Evolutionary conservation across 2,329 filamentous ascomycete species (phyloP).

Genomic region (Meredithiella fracta): DNA sequence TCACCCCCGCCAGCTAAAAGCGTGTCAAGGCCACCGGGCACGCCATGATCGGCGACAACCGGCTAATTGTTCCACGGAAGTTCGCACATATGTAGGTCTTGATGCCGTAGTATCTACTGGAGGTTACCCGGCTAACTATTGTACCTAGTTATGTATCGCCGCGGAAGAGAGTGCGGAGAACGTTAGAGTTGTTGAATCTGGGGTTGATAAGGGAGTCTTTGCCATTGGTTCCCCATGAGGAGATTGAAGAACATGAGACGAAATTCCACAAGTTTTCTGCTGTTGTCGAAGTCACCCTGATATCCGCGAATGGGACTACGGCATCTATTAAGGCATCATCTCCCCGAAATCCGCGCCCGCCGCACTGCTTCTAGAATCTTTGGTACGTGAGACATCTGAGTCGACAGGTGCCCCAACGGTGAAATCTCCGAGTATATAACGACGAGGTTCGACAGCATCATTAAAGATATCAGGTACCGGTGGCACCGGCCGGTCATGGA

Average conservation of each 20-base stretch:
- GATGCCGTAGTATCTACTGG: constrained; percentile 5
- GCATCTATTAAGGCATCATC: constrained; percentile 70
- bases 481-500: constrained; percentile 46
- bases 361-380: constrained; percentile 40
- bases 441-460: constrained; percentile 55
- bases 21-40: constrained; percentile 60
- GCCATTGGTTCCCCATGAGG: constrained; percentile 48
- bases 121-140: neutral
- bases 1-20: constrained; percentile 68
- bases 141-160: constrained; percentile 64
- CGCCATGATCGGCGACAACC: constrained; percentile 68
- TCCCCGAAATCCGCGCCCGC: constrained; percentile 47
- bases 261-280: constrained; percentile 33
- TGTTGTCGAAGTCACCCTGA: constrained; percentile 50
- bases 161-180: constrained; percentile 66
- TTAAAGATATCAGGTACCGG: constrained; percentile 52
- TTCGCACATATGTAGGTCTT: constrained; percentile 59
- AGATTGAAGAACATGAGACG: constrained; percentile 19
- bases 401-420: constrained; percentile 71
- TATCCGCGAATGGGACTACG: constrained; percentile 78
- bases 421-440: constrained; percentile 64
- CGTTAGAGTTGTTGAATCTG: constrained; percentile 74
- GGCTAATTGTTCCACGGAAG: constrained; percentile 68
- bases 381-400: constrained; percentile 68
- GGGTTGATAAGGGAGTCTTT: constrained; percentile 46